Evolutionary conservation across 192 early-diverging fungal genomes (phyloP).

Genomic region (Coemansia sp.): DNA sequence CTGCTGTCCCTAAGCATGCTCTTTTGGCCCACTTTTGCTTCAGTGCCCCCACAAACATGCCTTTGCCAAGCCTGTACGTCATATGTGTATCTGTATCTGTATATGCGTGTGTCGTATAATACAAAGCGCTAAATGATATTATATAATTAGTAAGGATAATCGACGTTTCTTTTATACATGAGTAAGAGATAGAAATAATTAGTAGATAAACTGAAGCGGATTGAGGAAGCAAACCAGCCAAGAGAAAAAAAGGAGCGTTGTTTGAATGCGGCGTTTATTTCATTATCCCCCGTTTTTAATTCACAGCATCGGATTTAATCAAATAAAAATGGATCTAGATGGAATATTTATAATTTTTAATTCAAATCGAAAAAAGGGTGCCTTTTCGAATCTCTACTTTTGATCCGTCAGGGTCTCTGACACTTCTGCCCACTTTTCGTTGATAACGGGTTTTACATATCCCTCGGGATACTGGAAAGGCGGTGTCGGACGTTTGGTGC

Average conservation of each 20-base stretch:
- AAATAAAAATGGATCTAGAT: too few relatives aligned
- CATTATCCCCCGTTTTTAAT: too few relatives aligned
- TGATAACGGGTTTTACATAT: slow-evolving; percentile 9
- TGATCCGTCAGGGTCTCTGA: background rate
- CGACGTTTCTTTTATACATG: too few relatives aligned
- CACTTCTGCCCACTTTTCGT: background rate
- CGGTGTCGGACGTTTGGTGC: slow-evolving; percentile 19
- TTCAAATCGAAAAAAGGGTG: too few relatives aligned
- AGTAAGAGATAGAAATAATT: too few relatives aligned
- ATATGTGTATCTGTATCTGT: background rate
- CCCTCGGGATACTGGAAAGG: slow-evolving; percentile 26
- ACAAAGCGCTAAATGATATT: background rate
- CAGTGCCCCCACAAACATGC: background rate
- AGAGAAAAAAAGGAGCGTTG: too few relatives aligned
- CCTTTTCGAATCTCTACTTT: background rate
- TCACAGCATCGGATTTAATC: too few relatives aligned
- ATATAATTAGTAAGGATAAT: background rate
- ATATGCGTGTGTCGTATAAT: background rate
- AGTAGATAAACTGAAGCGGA: too few relatives aligned
- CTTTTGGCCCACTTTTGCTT: background rate
- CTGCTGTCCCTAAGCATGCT: background rate
- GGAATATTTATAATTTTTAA: too few relatives aligned
- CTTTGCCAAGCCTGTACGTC: background rate
- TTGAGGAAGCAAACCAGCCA: too few relatives aligned
- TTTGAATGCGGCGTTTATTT: too few relatives aligned